Conservation (phyloP, 2,329 filamentous ascomycete genomes). For the Xylaria sp. region DNA sequence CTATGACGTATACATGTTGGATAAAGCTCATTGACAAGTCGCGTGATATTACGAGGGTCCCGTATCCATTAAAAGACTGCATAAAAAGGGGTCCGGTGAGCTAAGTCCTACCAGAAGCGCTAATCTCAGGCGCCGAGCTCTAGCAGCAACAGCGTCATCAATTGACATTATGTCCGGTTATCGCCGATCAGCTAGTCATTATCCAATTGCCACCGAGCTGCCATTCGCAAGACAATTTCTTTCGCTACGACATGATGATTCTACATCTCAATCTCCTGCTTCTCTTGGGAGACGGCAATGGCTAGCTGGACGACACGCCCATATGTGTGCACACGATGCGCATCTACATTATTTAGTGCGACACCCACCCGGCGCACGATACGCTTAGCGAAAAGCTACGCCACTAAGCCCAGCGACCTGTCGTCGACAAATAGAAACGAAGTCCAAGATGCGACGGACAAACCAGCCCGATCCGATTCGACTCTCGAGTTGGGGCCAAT, state of each 20-base stretch:
- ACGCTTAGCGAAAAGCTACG: slow-evolving; percentile 20
- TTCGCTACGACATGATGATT: slow-evolving; percentile 33
- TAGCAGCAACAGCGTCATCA: background rate
- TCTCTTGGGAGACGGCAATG: slow-evolving; percentile 38
- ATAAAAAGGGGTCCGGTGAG: too few species aligned
- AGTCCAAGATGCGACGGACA: slow-evolving; percentile 18
- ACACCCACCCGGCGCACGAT: slow-evolving; percentile 5
- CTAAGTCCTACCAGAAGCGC: too few species aligned
- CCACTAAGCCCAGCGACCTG: slow-evolving; percentile 25
- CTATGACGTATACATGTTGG: slow-evolving; percentile 31
- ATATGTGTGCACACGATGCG: slow-evolving; percentile 42
- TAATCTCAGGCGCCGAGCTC: too few species aligned
- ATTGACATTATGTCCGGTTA: slow-evolving; percentile 11
- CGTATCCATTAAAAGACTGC: slow-evolving; percentile 33
- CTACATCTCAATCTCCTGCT: background rate
- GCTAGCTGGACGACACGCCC: slow-evolving; percentile 35
- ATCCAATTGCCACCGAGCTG: slow-evolving; percentile 15
- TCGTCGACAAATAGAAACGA: slow-evolving; percentile 13
- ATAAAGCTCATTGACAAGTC: slow-evolving; percentile 29
- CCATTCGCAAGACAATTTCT: background rate
- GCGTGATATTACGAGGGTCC: slow-evolving; percentile 28
- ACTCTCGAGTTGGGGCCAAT: slow-evolving; percentile 57
- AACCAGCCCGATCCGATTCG: background rate
- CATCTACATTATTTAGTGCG: slow-evolving; percentile 8
- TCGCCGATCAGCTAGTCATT: background rate